Evolutionary conservation across 108 stramenopile species (phyloP), one percentile per base, ranked within the genome.

Genomic region (Cylindrotheca closterium): DNA sequence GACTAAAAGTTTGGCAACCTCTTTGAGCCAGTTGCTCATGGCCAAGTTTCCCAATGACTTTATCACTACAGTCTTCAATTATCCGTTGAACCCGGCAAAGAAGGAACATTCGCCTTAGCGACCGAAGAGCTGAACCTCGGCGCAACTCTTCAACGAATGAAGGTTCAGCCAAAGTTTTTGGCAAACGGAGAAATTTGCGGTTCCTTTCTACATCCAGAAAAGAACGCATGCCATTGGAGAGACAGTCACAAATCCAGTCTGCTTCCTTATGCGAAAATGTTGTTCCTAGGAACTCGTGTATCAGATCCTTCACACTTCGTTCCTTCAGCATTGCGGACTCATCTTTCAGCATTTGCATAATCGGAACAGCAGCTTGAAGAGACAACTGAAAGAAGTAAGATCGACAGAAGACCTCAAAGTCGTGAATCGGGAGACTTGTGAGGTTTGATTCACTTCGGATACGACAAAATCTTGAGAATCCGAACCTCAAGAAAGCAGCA

Each of bases 391-490:
- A 93, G 29, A 92, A 47, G 53, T 74, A 88, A 28, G 82, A 68
- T 17, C 89, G 80, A 28, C 70, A 59, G 59, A 87, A 91, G 24
- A 91, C 81, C 57, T 91, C 89, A 28, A 91, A 58, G 51, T 91
- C 89, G 52, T 91, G 89, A 32, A 88, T 73, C n/a, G 92, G 85
- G 26, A 90, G 60, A 66, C 84, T 85, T 4, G 81, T 85, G 47
- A 93, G 69, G 65, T 82, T 86, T 0, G 88, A 84, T 56, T 93
- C 92, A 55, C 73, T 55, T 31, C 92, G 75, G 24, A 91, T 66
- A 68, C 90, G 90, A 52, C 82, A 87, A 51, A 89, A 89, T 28
- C 92, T 75, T 21, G 71, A 78, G 73, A 93, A 93, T 8, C 92
- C 92, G 63, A 91, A 90, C 51, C 86, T 56, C 50, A 93, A 58